phyloP scores from a whole-genome alignment of 2,329 filamentous ascomycete genomes.

The Scedosporium apiospermum region DNA sequence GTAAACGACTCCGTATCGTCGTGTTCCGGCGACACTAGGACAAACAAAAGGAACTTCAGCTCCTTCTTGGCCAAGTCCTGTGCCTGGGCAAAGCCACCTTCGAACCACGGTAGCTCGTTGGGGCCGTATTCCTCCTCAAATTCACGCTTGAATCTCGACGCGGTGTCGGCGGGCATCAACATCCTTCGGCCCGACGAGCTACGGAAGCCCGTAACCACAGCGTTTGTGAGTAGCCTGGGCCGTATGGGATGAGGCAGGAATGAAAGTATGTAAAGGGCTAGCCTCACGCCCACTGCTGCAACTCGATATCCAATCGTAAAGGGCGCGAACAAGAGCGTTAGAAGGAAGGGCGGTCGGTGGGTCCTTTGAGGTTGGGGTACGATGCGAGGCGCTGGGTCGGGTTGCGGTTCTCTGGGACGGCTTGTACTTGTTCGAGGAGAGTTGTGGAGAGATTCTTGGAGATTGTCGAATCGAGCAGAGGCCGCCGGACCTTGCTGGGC shows the following conservation, averaged over 20 bases:
- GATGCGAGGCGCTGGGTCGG: constrained; percentile 71
- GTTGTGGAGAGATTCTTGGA: constrained; percentile 49
- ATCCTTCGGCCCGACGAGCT: constrained; percentile 63
- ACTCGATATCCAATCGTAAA: constrained; percentile 70
- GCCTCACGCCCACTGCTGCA: constrained; percentile 58
- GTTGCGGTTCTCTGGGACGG: constrained; percentile 17
- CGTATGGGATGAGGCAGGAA: constrained; percentile 63
- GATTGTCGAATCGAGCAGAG: constrained; percentile 61
- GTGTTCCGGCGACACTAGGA: constrained; percentile 86
- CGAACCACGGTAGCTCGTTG: constrained; percentile 65
- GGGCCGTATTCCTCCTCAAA: constrained; percentile 89
- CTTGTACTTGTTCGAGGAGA: constrained; percentile 15
- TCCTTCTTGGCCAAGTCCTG: constrained; percentile 85
- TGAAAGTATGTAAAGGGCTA: constrained; percentile 68
- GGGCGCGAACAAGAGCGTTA: constrained; percentile 60
- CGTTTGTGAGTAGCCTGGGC: constrained; percentile 44
- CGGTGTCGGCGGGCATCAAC: constrained; percentile 77
- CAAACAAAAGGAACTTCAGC: constrained; percentile 80
- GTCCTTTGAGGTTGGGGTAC: constrained; percentile 65
- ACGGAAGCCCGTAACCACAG: constrained; percentile 39
- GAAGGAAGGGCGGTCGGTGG: constrained; percentile 62
- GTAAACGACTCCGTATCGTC: constrained; percentile 82
- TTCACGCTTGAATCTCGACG: constrained; percentile 79
- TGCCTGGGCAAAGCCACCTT: constrained; percentile 85
- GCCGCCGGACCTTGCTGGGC: constrained; percentile 53